These are phyloP conservation scores for Aspergillus egyptiacus DNA, from an alignment of 495 filamentous ascomycete genomes.

Conservation along the genomic window DNA sequence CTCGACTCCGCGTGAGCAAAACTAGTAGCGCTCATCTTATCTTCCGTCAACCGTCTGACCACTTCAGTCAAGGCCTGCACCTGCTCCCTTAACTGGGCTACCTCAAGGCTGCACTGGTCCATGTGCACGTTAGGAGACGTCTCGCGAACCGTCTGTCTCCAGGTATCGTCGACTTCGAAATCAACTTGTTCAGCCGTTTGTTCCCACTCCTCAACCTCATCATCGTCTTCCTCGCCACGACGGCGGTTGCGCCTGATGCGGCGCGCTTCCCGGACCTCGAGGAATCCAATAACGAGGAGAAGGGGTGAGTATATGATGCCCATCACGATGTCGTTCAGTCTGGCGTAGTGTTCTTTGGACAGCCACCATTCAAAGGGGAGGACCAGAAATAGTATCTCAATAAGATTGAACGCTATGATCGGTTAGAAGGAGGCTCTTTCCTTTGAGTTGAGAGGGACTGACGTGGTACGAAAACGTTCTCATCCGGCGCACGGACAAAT, in stretches of 20 bases:
- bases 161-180: slow-evolving; percentile 74
- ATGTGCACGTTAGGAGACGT: slow-evolving; percentile 71
- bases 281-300: slow-evolving; percentile 66
- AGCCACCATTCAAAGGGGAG: slow-evolving; percentile 97
- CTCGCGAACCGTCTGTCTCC: slow-evolving; percentile 67
- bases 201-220: slow-evolving; percentile 88
- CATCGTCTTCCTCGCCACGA: slow-evolving; percentile 84
- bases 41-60: slow-evolving; percentile 41
- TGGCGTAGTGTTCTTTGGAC: slow-evolving; percentile 57
- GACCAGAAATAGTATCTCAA: slow-evolving; percentile 76
- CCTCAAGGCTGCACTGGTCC: slow-evolving; percentile 61
- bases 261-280: slow-evolving; percentile 66
- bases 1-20: background rate
- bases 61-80: slow-evolving; percentile 60
- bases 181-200: slow-evolving; percentile 65
- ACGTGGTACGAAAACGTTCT: slow-evolving; percentile 94
- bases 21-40: slow-evolving; percentile 8
- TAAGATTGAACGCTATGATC: slow-evolving; percentile 85
- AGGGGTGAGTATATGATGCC: slow-evolving; percentile 77
- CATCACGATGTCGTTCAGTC: slow-evolving; percentile 84
- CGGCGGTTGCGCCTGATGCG: slow-evolving; percentile 65
- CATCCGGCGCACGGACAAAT: slow-evolving; percentile 93
- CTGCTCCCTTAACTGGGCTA: slow-evolving; percentile 62
- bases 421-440: too few species aligned
- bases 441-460: too few species aligned